Conservation (phyloP, 441 rosid genomes). For the Eutrema salsugineum region DNA sequence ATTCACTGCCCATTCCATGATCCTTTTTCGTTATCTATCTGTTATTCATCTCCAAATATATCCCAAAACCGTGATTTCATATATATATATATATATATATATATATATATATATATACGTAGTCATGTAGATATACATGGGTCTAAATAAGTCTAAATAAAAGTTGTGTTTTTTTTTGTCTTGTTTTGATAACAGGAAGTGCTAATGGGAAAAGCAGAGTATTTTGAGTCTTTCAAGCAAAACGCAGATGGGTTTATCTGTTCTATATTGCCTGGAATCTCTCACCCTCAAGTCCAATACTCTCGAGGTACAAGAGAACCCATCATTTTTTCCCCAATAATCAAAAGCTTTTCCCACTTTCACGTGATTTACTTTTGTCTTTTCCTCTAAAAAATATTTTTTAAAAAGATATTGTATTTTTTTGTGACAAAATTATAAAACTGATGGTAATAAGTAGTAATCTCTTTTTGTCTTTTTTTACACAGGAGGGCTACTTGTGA, state of each 20-base stretch:
- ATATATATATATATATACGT: not conserved
- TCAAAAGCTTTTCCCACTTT: conserved; percentile 10
- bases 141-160: not conserved
- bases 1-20: conserved; percentile 3
- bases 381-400: not conserved
- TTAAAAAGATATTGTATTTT: not conserved
- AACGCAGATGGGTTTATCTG: conserved; percentile 91
- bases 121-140: not conserved
- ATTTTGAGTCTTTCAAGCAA: conserved; percentile 76
- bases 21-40: not conserved
- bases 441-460: not conserved
- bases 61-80: not conserved
- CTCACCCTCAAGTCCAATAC: conserved; percentile 89
- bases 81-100: not conserved
- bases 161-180: not conserved
- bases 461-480: not conserved
- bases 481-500: conserved; percentile 61
- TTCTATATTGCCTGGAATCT: conserved; percentile 83
- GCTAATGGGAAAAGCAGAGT: conserved; percentile 87
- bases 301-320: conserved; percentile 64
- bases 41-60: not conserved
- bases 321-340: not conserved
- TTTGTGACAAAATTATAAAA: not conserved
- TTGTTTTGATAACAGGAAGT: conserved; percentile 59
- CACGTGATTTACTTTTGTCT: conserved; percentile 35